These are phyloP conservation scores for Maudiozyma serrabonitensis DNA, from an alignment of 805 yeast genomes.

Conservation along the genomic window DNA sequence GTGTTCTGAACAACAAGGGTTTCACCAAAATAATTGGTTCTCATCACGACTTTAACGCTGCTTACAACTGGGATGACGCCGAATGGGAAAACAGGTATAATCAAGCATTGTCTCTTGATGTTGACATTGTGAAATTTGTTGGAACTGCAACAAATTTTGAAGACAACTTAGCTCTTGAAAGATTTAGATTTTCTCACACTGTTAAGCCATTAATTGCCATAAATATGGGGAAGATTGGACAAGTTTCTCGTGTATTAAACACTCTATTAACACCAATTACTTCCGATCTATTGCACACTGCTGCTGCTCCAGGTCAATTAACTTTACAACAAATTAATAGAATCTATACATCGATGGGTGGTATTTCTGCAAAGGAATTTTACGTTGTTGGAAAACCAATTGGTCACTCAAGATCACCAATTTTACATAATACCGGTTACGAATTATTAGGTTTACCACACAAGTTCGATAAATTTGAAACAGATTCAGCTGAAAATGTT, in stretches of 20 bases:
- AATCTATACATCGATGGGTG: conserved; percentile 50
- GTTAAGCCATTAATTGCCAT: conserved; percentile 65
- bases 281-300: conserved; percentile 51
- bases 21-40: conserved; percentile 73
- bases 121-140: conserved; percentile 74
- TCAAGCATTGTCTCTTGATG: conserved; percentile 53
- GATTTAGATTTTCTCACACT: conserved; percentile 50
- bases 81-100: conserved; percentile 70
- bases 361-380: conserved; percentile 46
- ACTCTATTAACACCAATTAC: conserved; percentile 75
- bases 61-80: conserved; percentile 50
- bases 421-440: conserved; percentile 75
- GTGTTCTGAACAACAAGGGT: conserved; percentile 43
- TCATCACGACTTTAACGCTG: conserved; percentile 64
- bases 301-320: conserved; percentile 77
- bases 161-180: conserved; percentile 66
- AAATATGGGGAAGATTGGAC: conserved; percentile 71
- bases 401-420: conserved; percentile 81
- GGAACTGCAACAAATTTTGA: conserved; percentile 56
- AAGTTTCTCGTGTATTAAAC: conserved; percentile 70
- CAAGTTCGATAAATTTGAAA: conserved; percentile 55
- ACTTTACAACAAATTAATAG: conserved; percentile 56
- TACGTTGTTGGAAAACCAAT: conserved; percentile 78
- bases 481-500: conserved; percentile 51
- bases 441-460: conserved; percentile 70